Conservation (phyloP, 129 eudicot species). For the Helianthus tuberosus region DNA sequence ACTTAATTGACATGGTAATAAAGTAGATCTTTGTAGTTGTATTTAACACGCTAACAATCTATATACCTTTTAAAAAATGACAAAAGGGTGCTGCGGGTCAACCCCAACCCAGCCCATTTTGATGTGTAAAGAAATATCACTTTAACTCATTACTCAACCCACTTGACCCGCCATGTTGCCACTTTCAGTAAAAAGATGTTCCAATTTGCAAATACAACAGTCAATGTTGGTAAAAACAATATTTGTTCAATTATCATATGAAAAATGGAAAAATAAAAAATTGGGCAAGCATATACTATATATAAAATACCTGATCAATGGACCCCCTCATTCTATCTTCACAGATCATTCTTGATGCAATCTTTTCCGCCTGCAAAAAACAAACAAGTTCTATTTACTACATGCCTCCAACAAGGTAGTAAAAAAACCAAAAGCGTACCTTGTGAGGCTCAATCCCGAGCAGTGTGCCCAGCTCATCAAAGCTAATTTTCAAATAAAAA, state of each 20-base stretch:
- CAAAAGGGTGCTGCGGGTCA: not conserved
- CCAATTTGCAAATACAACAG: not conserved
- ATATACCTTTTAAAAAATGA: not conserved
- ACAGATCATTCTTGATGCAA: slow-evolving; percentile 93
- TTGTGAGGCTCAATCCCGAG: slow-evolving; percentile 93
- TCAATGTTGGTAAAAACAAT: not conserved
- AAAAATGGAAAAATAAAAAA: not conserved
- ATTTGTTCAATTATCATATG: not conserved
- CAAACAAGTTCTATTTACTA: slow-evolving; percentile 3
- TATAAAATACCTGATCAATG: slow-evolving; percentile 78
- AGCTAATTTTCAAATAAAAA: slow-evolving; percentile 44
- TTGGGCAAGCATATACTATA: slow-evolving; percentile 2
- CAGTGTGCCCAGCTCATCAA: slow-evolving; percentile 94
- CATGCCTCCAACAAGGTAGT: not conserved
- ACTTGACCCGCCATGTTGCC: not conserved
- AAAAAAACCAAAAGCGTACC: slow-evolving; percentile 45
- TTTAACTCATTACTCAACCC: not conserved
- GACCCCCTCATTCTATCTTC: slow-evolving; percentile 99
- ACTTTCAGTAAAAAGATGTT: not conserved
- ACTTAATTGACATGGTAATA: not conserved
- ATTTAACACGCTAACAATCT: not conserved
- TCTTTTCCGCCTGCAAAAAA: slow-evolving; percentile 89
- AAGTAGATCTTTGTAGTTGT: not conserved
- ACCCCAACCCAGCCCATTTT: not conserved
- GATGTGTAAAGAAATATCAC: not conserved